These are phyloP conservation scores for Chamaecrista fasciculata DNA, from an alignment of 306 rosid genomes.

Conservation along the genomic window DNA sequence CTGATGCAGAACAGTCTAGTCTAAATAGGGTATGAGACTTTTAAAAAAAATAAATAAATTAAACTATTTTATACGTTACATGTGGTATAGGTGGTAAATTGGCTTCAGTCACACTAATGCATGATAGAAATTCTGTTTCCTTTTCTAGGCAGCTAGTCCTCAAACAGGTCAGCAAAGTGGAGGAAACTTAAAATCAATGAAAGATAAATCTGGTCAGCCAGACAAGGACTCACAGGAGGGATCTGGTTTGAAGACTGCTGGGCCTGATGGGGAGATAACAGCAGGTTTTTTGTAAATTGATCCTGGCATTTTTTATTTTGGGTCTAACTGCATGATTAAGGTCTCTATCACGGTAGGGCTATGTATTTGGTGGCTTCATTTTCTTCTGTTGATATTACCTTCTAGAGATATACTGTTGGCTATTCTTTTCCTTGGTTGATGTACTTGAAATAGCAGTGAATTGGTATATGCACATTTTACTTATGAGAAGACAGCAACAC, in stretches of 20 bases:
- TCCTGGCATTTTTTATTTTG: not conserved
- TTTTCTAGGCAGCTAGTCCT: conserved; percentile 58
- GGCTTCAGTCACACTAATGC: not conserved
- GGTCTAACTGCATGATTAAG: not conserved
- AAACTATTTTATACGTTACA: conserved; percentile 18
- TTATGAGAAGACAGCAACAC: not conserved
- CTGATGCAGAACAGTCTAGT: conserved; percentile 48
- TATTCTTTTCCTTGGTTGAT: not conserved
- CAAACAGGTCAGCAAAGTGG: conserved; percentile 57
- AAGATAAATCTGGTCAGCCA: conserved; percentile 52
- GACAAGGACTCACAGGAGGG: conserved; percentile 50
- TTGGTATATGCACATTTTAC: not conserved
- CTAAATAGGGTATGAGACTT: conserved; percentile 49
- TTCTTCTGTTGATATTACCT: not conserved
- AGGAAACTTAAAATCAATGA: conserved; percentile 56
- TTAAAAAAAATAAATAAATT: conserved; percentile 2
- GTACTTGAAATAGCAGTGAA: not conserved
- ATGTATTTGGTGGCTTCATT: not conserved
- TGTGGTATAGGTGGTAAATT: not conserved
- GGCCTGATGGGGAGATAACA: conserved; percentile 59
- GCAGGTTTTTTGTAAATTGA: conserved; percentile 35
- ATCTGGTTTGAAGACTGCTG: conserved; percentile 55
- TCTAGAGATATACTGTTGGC: not conserved
- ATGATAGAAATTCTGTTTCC: conserved; percentile 19
- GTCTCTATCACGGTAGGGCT: too few relatives aligned